Evolutionary conservation across 805 yeast species (phyloP), one percentile per base, ranked within the genome.

Genomic region (Tetrapisispora phaffii): DNA sequence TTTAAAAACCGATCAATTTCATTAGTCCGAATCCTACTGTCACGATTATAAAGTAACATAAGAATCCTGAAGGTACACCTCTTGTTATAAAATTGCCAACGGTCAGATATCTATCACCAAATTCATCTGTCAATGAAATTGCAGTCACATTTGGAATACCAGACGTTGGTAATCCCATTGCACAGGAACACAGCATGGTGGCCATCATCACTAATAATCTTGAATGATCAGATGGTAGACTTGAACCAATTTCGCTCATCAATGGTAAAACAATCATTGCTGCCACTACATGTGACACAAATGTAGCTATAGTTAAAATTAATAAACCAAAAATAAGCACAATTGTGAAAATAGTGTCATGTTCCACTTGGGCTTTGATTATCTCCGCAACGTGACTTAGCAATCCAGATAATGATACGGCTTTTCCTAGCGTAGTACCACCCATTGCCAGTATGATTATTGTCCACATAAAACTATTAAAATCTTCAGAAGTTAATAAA

Each of bases 71-170:
- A 9, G 96, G 96, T 8, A 90, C 87, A 60, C 98, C 98, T 48
- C 94, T 74, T 12, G 84, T 81, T 38, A 93, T 86, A 58, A 93
- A 93, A 29, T 85, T 84, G 15, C 79, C 75, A 15, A 89, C 97
- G 0, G 88, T 82, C 55, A 93, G 68, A 59, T 93, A 93, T 17
- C 95, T 87, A 45, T 82, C 82, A 9, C 97, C 97, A 35, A 89
- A 75, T 56, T 86, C 96, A 62, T 93, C 95, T 6, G 89, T 80
- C 79, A 88, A 79, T 47, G 97, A 88, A 50, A 93, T 87, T 0
- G 97, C 98, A 0, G 97, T 88, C 31, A 93, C 96, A 57, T 93
- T 93, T 4, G 98, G 98, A 71, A 93, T 90, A 0, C 98, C 97
- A 2, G 95, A 85, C 0, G 97, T 93, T 24, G 98, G 97, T 44